phyloP scores from a whole-genome alignment of 352 stramenopile genomes.

The Pythium pectinolyticum region DNA sequence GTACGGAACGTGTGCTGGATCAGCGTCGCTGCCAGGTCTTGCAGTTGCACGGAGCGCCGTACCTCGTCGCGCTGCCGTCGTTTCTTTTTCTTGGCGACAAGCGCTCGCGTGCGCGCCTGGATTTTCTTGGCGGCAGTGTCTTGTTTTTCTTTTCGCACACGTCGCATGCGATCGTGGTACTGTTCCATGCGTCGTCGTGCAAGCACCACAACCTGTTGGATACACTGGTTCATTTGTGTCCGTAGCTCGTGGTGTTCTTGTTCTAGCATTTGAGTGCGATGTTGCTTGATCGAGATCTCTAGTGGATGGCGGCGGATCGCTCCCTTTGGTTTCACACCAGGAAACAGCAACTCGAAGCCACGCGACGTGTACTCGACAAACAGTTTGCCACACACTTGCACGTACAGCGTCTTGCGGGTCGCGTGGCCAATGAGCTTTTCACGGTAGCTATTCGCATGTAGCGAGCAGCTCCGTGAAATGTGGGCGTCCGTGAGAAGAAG shows the following conservation, averaged over 20 bases:
- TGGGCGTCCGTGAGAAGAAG: constrained; percentile 18
- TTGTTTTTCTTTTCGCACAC: constrained; percentile 19
- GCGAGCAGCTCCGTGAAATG: too few species aligned
- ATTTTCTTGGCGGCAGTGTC: constrained; percentile 30
- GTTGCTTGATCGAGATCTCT: constrained; percentile 23
- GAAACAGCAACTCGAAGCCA: constrained; percentile 46
- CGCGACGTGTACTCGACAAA: constrained; percentile 48
- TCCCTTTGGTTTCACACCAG: constrained; percentile 35
- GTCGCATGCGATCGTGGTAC: constrained; percentile 9
- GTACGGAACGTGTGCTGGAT: constrained; percentile 33
- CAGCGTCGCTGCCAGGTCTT: constrained; percentile 30
- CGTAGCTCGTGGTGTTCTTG: constrained; percentile 13
- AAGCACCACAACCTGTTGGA: constrained; percentile 20
- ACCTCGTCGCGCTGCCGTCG: constrained; percentile 14
- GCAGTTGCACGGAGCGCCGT: constrained; percentile 16
- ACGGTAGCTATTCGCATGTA: constrained; percentile 13
- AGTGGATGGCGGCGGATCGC: constrained; percentile 30
- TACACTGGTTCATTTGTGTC: constrained; percentile 16
- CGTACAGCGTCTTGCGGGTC: constrained; percentile 22
- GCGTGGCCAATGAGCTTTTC: constrained; percentile 13
- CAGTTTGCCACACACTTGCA: constrained; percentile 35
- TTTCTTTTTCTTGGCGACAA: constrained; percentile 18
- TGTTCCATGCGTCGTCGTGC: constrained; percentile 30
- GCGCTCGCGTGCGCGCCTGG: constrained; percentile 13
- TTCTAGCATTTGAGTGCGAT: constrained; percentile 7